Evolutionary conservation across 495 filamentous ascomycete genomes (phyloP), one percentile per base, ranked within the genome.

Genomic region (Penicillium daleae): DNA sequence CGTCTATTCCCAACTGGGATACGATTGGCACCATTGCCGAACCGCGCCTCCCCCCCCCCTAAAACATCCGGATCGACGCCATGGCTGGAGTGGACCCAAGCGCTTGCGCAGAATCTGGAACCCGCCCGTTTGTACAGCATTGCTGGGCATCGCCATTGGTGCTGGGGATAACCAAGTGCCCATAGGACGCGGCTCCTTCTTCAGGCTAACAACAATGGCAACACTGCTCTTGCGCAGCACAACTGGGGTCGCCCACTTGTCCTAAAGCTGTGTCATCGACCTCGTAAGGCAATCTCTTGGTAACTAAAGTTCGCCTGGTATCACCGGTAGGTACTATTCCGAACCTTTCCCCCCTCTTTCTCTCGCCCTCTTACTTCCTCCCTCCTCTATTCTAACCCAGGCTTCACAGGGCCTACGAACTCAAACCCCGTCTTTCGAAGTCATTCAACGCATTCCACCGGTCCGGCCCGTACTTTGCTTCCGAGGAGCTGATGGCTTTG

Each of bases 61-160:
- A 54, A 54, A 54, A 54, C 51, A 35, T 54, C 51, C 51, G 31
- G 51, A 54, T 54, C 51, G 27, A n/a, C 51, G 51, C 51, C 51
- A 35, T 54, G 51, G 22, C 54, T n/a, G 8, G 26, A 55, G 59
- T 62, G 60, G 61, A 59, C 17, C 56, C 48, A 40, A 48, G 49
- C 61, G 56, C 61, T 63, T 65, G 58, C 62, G 46, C 53, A 53
- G 62, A 65, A 57, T 52, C 52, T 44, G 44, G 24, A 57, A 46
- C 44, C 57, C 44, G 53, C 42, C 52, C 46, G 44, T 27, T 50
- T 39, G 9, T 26, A 39, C 61, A 55, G 26, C 53, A 17, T 29
- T 51, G 17, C 22, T 33, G 26, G 17, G 42, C 29, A 40, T 26
- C 26, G 33, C 51, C 27, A 60, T 61, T 65, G 53, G 57, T 27